phyloP scores from a whole-genome alignment of 2,329 filamentous ascomycete species.

The Chalaropsis thielavioides region DNA sequence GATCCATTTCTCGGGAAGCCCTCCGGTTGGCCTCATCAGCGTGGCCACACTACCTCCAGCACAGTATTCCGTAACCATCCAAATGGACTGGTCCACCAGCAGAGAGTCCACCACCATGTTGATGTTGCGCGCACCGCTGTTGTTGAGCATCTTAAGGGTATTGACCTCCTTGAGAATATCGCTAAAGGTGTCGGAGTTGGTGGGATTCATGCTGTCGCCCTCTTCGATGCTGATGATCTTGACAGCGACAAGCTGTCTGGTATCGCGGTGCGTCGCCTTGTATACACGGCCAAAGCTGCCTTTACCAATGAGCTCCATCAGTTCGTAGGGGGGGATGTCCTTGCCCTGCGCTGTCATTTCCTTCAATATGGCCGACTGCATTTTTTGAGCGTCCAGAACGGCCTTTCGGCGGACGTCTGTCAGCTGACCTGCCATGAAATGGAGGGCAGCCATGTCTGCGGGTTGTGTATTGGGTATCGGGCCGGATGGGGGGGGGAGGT shows the following conservation, averaged over 20 bases:
- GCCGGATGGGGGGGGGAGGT: background rate
- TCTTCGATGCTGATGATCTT: constrained; percentile 68
- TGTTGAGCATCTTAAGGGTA: constrained; percentile 45
- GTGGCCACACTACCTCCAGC: constrained; percentile 52
- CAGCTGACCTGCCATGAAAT: constrained; percentile 16
- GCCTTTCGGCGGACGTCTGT: constrained; percentile 24
- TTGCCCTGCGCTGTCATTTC: constrained; percentile 41
- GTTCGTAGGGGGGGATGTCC: constrained; percentile 42
- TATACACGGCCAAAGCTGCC: constrained; percentile 53
- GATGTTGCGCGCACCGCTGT: constrained; percentile 48
- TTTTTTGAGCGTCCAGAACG: constrained; percentile 48
- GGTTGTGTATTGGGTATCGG: background rate
- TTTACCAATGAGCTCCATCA: constrained; percentile 51
- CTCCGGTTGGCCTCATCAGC: constrained; percentile 35
- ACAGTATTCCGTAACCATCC: constrained; percentile 57
- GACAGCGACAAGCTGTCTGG: constrained; percentile 42
- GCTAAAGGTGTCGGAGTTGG: constrained; percentile 36
- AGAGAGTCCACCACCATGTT: constrained; percentile 52
- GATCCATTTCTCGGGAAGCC: constrained; percentile 37
- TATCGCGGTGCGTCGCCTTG: constrained; percentile 33
- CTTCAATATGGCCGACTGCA: constrained; percentile 44
- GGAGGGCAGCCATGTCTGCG: constrained; percentile 10
- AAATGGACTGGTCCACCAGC: constrained; percentile 47
- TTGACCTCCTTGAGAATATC: constrained; percentile 38
- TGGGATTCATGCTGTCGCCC: constrained; percentile 46